Conservation (phyloP, 2,329 filamentous ascomycete genomes). For the Chaetoscypha palmicola region DNA sequence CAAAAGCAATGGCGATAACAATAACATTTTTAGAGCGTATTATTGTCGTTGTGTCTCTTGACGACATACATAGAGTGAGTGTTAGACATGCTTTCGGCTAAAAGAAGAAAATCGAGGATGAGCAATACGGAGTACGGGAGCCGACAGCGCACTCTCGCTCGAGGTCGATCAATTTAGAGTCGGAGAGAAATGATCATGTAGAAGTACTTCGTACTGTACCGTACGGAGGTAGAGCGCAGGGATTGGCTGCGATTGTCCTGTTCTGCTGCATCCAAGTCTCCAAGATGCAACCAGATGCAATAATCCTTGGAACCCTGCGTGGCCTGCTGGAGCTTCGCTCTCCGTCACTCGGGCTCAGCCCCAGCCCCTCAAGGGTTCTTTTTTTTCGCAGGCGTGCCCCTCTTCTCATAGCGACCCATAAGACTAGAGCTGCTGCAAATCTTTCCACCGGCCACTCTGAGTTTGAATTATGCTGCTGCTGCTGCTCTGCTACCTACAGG, state of each 20-base stretch:
- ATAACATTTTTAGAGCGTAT: too few species aligned
- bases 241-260: constrained; percentile 1
- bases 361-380: not conserved
- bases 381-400: not conserved
- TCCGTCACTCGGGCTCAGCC: not conserved
- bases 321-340: too few species aligned
- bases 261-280: not conserved
- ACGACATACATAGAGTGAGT: too few species aligned
- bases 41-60: too few species aligned
- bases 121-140: not conserved
- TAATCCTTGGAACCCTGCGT: too few species aligned
- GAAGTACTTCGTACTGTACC: too few species aligned
- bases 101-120: too few species aligned
- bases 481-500: too few species aligned
- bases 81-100: too few species aligned
- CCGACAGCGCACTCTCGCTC: not conserved
- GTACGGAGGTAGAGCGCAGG: not conserved
- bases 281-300: not conserved
- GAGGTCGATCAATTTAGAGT: constrained; percentile 1
- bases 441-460: not conserved
- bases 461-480: too few species aligned
- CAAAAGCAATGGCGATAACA: too few species aligned
- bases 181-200: constrained; percentile 6
- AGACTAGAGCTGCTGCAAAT: not conserved
- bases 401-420: not conserved